Conservation (phyloP, 2,329 filamentous ascomycete species). For the Cytospora leucostoma region DNA sequence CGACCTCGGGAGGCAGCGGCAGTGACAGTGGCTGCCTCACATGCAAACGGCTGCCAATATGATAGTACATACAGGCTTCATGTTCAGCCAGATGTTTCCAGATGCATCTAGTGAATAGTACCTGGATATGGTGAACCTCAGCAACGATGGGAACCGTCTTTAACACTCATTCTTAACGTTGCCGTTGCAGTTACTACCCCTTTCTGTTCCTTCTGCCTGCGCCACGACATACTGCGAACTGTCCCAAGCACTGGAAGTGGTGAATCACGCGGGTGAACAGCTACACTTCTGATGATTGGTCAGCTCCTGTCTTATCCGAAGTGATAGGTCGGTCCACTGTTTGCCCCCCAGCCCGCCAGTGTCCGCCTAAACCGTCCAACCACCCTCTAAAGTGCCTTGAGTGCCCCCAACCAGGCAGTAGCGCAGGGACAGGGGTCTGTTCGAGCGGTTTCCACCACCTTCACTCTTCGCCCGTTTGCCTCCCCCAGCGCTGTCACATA, state of each 20-base stretch:
- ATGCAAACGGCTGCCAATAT: not conserved
- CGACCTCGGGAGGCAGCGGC: not conserved
- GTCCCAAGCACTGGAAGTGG: not conserved
- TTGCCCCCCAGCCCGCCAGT: not conserved
- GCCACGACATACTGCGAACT: not conserved
- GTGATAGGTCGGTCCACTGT: not conserved
- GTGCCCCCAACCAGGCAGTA: not conserved
- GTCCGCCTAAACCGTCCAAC: not conserved
- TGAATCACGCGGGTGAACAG: not conserved
- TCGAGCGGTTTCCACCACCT: constrained; percentile 1
- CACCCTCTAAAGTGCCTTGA: no score
- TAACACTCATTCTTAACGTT: no score
- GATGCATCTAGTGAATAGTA: no score
- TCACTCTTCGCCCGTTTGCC: constrained; percentile 13
- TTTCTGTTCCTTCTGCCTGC: not conserved
- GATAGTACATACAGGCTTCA: no score
- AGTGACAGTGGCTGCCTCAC: not conserved
- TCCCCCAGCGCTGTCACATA: constrained; percentile 6
- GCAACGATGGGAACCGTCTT: no score
- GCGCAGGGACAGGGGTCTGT: not conserved
- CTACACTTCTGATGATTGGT: not conserved
- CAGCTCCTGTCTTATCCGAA: not conserved
- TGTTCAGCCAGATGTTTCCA: no score
- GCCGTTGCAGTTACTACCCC: not conserved
- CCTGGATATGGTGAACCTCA: no score